phyloP scores from a whole-genome alignment of 2,329 filamentous ascomycete species.

The Botrytis sinoallii region DNA sequence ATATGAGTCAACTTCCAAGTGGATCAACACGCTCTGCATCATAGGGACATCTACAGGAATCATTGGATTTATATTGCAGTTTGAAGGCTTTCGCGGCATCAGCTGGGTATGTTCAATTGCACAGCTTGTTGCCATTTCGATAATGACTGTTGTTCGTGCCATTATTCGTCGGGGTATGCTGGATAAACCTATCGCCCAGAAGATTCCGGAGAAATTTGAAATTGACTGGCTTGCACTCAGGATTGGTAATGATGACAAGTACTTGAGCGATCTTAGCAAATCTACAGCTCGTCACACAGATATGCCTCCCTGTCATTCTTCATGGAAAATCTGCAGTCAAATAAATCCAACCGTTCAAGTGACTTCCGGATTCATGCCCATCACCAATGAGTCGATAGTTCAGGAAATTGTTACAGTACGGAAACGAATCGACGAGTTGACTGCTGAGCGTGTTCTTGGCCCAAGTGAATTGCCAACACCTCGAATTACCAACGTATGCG shows the following conservation, averaged over 20 bases:
- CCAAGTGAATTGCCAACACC: no score
- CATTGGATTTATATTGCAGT: neutral
- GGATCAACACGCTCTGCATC: neutral
- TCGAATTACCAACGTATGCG: no score
- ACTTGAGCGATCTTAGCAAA: no score
- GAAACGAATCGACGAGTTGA: no score
- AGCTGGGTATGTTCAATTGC: neutral
- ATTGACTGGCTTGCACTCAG: neutral
- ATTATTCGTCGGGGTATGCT: neutral
- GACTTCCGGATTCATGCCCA: no score
- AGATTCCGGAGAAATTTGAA: neutral
- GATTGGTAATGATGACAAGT: neutral
- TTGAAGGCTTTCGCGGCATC: neutral
- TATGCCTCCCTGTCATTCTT: no score
- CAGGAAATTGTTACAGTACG: no score
- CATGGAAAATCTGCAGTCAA: no score
- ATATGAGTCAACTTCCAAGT: no score
- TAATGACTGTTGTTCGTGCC: neutral
- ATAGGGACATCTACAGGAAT: neutral
- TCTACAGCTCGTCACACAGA: accelerated
- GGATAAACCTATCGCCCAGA: neutral
- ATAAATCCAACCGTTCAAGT: no score
- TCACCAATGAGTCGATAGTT: no score
- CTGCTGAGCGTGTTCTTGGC: no score
- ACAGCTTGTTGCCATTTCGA: neutral